Evolutionary conservation across 768 basidiomycete species (phyloP).

Genomic region (Mycena albidolilacea): DNA sequence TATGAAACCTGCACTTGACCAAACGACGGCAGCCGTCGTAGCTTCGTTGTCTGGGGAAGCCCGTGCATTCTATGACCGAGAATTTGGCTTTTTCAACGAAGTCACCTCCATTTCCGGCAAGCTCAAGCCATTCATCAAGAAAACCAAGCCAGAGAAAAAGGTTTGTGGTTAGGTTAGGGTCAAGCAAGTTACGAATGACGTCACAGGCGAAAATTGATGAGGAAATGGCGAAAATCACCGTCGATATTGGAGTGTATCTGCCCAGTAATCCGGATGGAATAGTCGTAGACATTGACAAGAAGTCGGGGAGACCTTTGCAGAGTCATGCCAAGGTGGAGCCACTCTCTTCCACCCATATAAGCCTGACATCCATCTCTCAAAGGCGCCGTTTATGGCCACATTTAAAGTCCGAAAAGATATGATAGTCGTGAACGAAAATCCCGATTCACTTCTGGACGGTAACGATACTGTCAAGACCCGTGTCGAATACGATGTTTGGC

Average conservation of each 20-base stretch:
- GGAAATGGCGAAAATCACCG: conserved; percentile 96
- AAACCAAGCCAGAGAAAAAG: conserved; percentile 97
- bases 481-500: conserved; percentile 91
- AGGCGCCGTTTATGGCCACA: conserved; percentile 99
- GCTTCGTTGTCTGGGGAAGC: conserved; percentile 91
- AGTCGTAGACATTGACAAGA: conserved; percentile 97
- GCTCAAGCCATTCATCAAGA: conserved; percentile 96
- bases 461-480: conserved; percentile 70
- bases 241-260: conserved; percentile 96
- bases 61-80: conserved; percentile 90
- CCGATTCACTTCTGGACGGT: conserved; percentile 80
- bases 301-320: conserved; percentile 95
- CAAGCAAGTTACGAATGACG: conserved; percentile 25
- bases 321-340: conserved; percentile 92
- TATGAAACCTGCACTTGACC: conserved; percentile 96
- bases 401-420: conserved; percentile 97
- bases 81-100: conserved; percentile 96
- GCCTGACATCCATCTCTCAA: conserved; percentile 20
- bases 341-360: conserved; percentile 7
- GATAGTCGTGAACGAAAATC: conserved; percentile 75
- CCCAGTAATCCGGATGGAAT: conserved; percentile 98
- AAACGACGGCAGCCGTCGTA: conserved; percentile 86
- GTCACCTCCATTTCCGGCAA: conserved; percentile 99
- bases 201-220: conserved; percentile 96
- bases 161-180: conserved; percentile 50